Percentiles rank a stretch among this genome's conserved stretches.
Conservation (phyloP, 192 early-diverging fungal species). For the Chytriomyces sp. region DNA sequence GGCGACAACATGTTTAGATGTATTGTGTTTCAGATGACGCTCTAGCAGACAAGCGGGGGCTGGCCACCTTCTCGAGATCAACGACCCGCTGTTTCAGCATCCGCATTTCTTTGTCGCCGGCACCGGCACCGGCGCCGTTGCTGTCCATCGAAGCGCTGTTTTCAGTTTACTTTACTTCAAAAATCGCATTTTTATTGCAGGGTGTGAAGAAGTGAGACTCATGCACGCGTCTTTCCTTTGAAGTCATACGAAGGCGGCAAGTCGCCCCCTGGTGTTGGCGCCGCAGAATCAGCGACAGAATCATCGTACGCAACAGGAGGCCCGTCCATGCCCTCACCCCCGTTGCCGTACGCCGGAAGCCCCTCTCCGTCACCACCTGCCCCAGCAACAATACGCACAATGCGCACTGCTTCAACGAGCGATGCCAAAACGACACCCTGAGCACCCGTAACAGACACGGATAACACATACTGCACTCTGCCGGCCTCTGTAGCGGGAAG, state of each 20-base stretch:
- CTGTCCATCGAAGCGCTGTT: background rate
- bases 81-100: slow-evolving; percentile 76
- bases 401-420: slow-evolving; percentile 32
- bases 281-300: background rate
- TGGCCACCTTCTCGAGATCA: slow-evolving; percentile 47
- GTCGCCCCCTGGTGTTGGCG: background rate
- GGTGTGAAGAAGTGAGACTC: background rate
- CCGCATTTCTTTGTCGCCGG: slow-evolving; percentile 69
- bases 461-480: slow-evolving; percentile 27
- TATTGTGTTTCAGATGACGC: background rate
- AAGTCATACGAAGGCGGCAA: slow-evolving; percentile 15
- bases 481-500: slow-evolving; percentile 20
- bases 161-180: background rate
- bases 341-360: background rate
- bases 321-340: background rate
- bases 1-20: background rate
- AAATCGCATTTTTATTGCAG: background rate
- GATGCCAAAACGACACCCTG: slow-evolving; percentile 1
- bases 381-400: slow-evolving; percentile 13
- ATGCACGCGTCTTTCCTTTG: slow-evolving; percentile 15
- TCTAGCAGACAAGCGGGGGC: background rate
- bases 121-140: slow-evolving; percentile 43
- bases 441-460: background rate
- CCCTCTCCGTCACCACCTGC: background rate
- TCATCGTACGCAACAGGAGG: background rate